phyloP scores from a whole-genome alignment of 1,284 basidiomycete species.

The Tausonia pullulans region DNA sequence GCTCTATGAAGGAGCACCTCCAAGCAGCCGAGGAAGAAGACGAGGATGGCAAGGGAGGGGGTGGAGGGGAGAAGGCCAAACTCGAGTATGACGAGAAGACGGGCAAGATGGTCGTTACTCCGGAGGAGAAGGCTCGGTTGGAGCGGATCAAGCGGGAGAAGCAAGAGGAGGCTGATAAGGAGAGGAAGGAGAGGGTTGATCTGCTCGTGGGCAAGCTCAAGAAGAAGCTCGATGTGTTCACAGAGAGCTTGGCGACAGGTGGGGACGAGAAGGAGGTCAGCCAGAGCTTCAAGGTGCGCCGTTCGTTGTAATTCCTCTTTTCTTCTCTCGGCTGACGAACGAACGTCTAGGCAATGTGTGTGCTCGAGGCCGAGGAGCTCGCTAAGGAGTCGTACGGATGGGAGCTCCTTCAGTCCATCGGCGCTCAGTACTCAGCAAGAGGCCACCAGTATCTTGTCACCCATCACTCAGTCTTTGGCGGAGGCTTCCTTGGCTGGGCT shows the following conservation, averaged over 20 bases:
- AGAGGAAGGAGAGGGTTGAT: conserved; percentile 59
- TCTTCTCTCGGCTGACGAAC: too few relatives aligned
- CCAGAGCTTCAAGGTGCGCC: conserved; percentile 30
- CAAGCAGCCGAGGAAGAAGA: conserved; percentile 81
- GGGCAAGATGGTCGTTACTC: conserved; percentile 47
- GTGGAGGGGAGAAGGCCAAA: background rate
- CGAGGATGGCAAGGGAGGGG: conserved; percentile 25
- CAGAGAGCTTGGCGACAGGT: conserved; percentile 62
- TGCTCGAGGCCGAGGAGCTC: conserved; percentile 48
- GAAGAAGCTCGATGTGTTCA: conserved; percentile 52
- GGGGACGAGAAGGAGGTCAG: conserved; percentile 47
- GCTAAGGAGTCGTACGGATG: conserved; percentile 86
- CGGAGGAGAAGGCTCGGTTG: conserved; percentile 69
- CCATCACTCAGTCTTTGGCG: conserved; percentile 53
- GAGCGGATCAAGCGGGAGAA: conserved; percentile 61
- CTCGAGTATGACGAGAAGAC: conserved; percentile 23
- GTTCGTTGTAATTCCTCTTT: background rate
- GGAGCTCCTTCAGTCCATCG: conserved; percentile 82
- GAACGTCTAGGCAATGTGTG: conserved; percentile 2
- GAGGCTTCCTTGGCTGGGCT: conserved; percentile 76
- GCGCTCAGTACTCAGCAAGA: conserved; percentile 77
- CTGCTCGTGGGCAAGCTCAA: conserved; percentile 69
- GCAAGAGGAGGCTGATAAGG: conserved; percentile 56
- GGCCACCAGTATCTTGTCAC: conserved; percentile 62
- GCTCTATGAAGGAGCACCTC: conserved; percentile 95